These are phyloP conservation scores for Candida buenavistaensis DNA, from an alignment of 1,139 yeast species.

Conservation along the genomic window DNA sequence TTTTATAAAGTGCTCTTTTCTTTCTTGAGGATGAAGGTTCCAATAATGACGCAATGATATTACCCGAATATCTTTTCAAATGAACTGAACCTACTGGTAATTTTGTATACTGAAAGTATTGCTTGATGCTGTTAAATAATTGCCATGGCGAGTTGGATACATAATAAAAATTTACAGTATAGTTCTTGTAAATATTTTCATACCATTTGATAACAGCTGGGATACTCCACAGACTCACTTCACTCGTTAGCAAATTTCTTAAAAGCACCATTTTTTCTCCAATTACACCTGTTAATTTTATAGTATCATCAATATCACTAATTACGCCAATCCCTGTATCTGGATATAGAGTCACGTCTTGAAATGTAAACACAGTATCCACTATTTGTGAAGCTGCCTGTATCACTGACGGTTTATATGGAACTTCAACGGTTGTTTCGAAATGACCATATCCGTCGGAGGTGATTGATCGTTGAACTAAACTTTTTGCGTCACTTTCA, in stretches of 20 bases:
- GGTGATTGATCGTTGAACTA: conserved; percentile 25
- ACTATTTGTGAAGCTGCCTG: conserved; percentile 42
- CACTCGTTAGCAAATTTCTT: conserved; percentile 70
- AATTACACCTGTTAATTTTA: conserved; percentile 84
- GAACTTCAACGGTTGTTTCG: conserved; percentile 45
- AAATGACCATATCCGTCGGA: conserved; percentile 68
- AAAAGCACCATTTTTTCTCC: conserved; percentile 84
- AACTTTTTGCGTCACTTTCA: conserved; percentile 21
- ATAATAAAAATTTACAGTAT: conserved; percentile 70
- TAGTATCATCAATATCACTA: conserved; percentile 93
- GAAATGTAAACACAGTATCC: conserved; percentile 47
- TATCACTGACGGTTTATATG: conserved; percentile 55
- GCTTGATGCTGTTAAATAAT: conserved; percentile 61
- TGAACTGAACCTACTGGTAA: conserved; percentile 81
- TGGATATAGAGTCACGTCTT: conserved; percentile 43
- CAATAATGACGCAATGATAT: conserved; percentile 73
- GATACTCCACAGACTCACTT: conserved; percentile 64
- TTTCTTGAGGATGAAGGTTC: conserved; percentile 88
- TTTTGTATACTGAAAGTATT: conserved; percentile 54
- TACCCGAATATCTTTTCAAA: conserved; percentile 83
- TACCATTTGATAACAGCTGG: conserved; percentile 79
- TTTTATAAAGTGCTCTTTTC: conserved; percentile 57
- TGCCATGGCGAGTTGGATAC: conserved; percentile 98
- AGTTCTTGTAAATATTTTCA: conserved; percentile 31
- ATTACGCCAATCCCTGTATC: conserved; percentile 68